Evolutionary conservation across 1,139 yeast species (phyloP), one percentile per base, ranked within the genome.

Genomic region (Diutina catenulata): DNA sequence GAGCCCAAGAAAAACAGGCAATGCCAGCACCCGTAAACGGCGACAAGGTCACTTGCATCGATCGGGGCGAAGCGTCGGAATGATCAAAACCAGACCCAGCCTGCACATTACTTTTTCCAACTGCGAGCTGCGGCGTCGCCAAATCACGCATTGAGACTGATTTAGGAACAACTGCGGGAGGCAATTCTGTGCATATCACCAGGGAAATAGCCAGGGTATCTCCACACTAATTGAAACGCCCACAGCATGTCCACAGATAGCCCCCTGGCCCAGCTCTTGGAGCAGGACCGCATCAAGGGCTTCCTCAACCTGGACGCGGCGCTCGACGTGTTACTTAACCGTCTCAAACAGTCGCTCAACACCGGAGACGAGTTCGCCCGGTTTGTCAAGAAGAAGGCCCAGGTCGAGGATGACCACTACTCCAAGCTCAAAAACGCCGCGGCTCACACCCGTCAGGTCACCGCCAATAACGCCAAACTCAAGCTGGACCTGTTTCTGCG

Each of bases 361-460:
- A 79, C 94, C 0, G 81, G 94, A 43, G 95, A 86, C 49, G 97
- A 91, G 53, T 77, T 86, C 49, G 68, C 87, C 33, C 74, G 76
- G 47, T 91, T 76, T 54, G 64, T 88, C 43, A 81, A 81, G 53
- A 83, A 80, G 55, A 80, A 83, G 49, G 87, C 88, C 23, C 63
- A 74, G 35, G 68, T 80, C 41, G 96, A 87, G 57, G 83, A 79
- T 46, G 94, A 82, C 43, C 84, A 84, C 56, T 76, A 76, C 39
- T 69, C 70, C 40, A 93, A 82, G 49, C 57, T 84, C 45, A 76
- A 76, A 51, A 83, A 86, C 58, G 70, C 77, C 36, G 71, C 83
- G 1, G 56, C 64, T 18, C 65, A 72, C 40, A 71, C 80, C 23
- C 65, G 76, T 33, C 64, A 74, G 3, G 55, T 68, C 5, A 59